Conservation (phyloP, 2,329 filamentous ascomycete genomes). For the Chaetomium olivaceum region DNA sequence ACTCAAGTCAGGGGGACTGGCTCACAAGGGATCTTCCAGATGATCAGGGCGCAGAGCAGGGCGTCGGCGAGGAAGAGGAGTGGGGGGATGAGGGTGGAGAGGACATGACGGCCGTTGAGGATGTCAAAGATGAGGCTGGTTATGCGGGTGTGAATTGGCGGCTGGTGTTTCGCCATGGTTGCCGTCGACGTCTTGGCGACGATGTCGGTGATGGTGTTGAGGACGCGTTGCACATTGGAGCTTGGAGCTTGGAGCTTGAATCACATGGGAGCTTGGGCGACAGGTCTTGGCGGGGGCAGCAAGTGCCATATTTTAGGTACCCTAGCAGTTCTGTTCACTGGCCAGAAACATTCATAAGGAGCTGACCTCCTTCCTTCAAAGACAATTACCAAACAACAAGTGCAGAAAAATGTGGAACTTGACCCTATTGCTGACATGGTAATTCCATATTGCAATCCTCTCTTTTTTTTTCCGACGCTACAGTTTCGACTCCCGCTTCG, state of each 20-base stretch:
- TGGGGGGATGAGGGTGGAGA: constrained; percentile 55
- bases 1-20: neutral
- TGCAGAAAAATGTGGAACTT: neutral
- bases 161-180: constrained; percentile 24
- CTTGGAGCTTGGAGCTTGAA: constrained; percentile 1
- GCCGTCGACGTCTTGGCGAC: neutral
- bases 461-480: constrained; percentile 2
- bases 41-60: constrained; percentile 69
- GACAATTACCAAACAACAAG: neutral
- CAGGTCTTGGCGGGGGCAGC: constrained; percentile 11
- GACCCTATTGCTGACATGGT: neutral
- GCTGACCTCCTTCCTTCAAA: neutral
- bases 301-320: neutral
- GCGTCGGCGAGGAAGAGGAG: constrained; percentile 70
- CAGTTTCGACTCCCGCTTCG: constrained; percentile 34
- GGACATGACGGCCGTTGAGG: constrained; percentile 49
- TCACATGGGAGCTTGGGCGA: neutral
- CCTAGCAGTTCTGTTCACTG: neutral
- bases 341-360: neutral
- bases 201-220: neutral
- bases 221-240: constrained; percentile 2
- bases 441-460: too few species aligned
- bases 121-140: constrained; percentile 44
- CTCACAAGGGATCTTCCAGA: constrained; percentile 83
- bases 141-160: constrained; percentile 34